Base-by-base conservation (phyloP, 2,329 filamentous ascomycete genomes). In the Colletotrichum ledebouriae region DNA sequence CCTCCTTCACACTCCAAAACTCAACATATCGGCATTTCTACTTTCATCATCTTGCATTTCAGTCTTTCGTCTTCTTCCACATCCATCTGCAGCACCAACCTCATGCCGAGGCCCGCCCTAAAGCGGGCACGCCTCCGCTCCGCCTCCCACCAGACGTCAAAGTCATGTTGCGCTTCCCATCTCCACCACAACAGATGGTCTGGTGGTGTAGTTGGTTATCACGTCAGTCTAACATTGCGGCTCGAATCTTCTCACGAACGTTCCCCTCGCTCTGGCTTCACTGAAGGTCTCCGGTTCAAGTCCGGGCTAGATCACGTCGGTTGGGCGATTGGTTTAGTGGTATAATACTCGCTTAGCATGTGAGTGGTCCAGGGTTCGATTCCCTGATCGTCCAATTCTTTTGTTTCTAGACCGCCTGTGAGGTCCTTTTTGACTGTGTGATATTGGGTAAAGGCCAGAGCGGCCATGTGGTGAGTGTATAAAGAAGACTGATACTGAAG, bases 161-260 rank as follows among this genome's bases (percentile, higher is more conserved):
- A 60, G 6, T 3, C 58, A 22, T 29, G 22, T 34, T 25, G 4
- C 9, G 2, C 59, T 34, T 4, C 1, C 0, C 0, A 2, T 10
- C 29, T 4, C 15, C 41, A 56, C 15, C 25, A 33, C 7, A 46
- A n/a, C 7, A 17, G 15, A 44, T 63, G 65, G 61, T 68, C 49
- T 68, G 63, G 64, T 77, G 74, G 75, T 76, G 75, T 77, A 77
- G 80, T 82, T 82, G 81, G 80, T 82, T 82, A 82, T 82, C 80
- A 82, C 81, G 77, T 82, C 79, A 82, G 80, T 82, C 79, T 82
- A 83, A 83, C 80, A 77, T 49, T 12, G 3, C 33, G 60, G n/a
- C 1, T 15, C 13, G 6, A 22, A 34, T 52, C n/a, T 12, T 22
- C 47, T 12, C 50, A 2, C 17, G 6, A 15, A 15, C 47, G 22